A percentile compares a stretch with the other conserved stretches of the same genome.
These are phyloP conservation scores for Lepidium didymum DNA, from an alignment of 345 rosid species.

Conservation along the genomic window DNA sequence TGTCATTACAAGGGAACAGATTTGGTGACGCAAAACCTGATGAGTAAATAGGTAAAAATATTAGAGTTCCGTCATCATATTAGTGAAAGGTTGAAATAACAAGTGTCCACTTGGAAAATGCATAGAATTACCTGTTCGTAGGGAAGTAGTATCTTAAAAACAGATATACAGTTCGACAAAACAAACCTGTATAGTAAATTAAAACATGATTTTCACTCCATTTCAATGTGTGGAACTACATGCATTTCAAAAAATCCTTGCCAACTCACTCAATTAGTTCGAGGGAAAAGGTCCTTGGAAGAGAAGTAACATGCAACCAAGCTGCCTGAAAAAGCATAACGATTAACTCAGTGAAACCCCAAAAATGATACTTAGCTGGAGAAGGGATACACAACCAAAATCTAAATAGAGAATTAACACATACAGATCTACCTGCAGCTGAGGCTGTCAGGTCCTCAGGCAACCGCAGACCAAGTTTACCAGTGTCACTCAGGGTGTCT, in stretches of 20 bases:
- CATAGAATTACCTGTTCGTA: slow-evolving; percentile 67
- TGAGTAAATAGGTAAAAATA: slow-evolving; percentile 25
- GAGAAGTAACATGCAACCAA: slow-evolving; percentile 74
- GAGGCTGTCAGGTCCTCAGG: slow-evolving; percentile 99
- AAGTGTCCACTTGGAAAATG: not conserved
- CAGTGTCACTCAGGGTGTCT: slow-evolving; percentile 51
- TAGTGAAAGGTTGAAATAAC: not conserved
- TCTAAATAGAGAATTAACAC: slow-evolving; percentile 45
- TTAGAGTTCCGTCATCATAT: slow-evolving; percentile 13
- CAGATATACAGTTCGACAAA: slow-evolving; percentile 71
- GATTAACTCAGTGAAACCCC: slow-evolving; percentile 3
- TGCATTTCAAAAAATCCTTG: slow-evolving; percentile 7
- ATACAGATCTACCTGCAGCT: slow-evolving; percentile 99
- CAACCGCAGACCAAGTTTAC: slow-evolving; percentile 85
- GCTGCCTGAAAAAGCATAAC: slow-evolving; percentile 49
- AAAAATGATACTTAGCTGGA: not conserved
- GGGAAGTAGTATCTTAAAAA: slow-evolving; percentile 66
- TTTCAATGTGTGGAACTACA: slow-evolving; percentile 1
- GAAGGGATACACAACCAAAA: slow-evolving; percentile 4
- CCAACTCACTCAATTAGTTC: slow-evolving; percentile 88
- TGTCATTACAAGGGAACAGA: slow-evolving; percentile 96
- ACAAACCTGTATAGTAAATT: slow-evolving; percentile 59
- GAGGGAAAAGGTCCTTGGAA: slow-evolving; percentile 81
- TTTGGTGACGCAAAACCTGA: slow-evolving; percentile 91
- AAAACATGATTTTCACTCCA: slow-evolving; percentile 3